Conservation (phyloP, 345 rosid species). For the Eucalyptus cloeziana region DNA sequence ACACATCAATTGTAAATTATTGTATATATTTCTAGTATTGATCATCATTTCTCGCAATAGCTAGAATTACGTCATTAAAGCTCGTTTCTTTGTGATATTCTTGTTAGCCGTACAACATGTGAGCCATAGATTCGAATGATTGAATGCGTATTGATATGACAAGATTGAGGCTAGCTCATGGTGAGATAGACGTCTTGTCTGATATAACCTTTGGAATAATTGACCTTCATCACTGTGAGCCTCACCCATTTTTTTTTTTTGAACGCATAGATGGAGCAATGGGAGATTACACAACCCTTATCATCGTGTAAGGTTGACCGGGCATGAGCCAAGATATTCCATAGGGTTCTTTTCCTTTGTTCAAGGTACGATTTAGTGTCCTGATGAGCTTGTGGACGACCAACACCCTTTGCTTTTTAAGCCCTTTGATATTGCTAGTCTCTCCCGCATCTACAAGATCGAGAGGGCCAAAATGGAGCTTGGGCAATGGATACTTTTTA, state of each 20-base stretch:
- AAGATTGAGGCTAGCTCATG: background rate
- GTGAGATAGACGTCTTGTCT: background rate
- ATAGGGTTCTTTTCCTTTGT: constrained; percentile 1
- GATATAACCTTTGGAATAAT: background rate
- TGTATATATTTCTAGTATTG: background rate
- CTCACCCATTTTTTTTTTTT: background rate
- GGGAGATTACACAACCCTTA: background rate
- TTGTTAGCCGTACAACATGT: no score
- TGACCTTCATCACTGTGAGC: background rate
- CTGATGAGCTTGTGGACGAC: constrained; percentile 12
- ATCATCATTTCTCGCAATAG: background rate
- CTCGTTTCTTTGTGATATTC: background rate
- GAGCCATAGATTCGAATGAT: background rate
- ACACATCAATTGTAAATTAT: background rate
- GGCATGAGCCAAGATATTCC: background rate
- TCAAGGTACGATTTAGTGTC: constrained; percentile 1
- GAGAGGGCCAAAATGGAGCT: background rate
- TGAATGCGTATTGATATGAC: background rate
- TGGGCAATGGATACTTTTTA: background rate
- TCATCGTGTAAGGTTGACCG: background rate
- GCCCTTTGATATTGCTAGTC: constrained; percentile 3
- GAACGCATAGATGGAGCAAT: background rate
- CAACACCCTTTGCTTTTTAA: constrained; percentile 14
- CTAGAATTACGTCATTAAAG: background rate
- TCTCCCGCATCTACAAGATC: background rate